Percentiles rank a stretch among this genome's conserved stretches.
phyloP scores from a whole-genome alignment of 202 grass and related monocot genomes.

The Setaria viridis region DNA sequence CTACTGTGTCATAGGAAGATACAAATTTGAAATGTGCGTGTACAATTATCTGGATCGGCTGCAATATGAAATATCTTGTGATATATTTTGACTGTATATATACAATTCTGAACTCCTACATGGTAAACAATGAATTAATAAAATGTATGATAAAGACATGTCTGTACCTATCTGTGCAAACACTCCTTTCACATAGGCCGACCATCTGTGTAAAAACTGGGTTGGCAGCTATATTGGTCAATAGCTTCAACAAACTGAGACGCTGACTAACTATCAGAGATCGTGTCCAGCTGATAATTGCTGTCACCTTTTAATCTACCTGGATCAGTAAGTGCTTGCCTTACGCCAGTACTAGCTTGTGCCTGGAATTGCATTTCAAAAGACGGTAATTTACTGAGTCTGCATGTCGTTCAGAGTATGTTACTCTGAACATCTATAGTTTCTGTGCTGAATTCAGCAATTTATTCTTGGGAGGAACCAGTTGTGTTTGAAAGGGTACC shows the following conservation, averaged over 20 bases:
- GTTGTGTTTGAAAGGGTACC: conserved; percentile 26
- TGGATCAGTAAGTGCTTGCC: conserved; percentile 3
- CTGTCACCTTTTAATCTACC: conserved; percentile 34
- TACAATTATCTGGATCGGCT: not conserved
- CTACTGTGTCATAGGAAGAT: not conserved
- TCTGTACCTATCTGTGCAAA: conserved; percentile 31
- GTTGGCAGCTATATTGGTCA: not conserved
- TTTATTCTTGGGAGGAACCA: not conserved
- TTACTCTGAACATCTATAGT: not conserved
- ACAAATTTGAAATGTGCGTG: not conserved
- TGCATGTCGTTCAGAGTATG: not conserved
- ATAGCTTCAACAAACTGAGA: not conserved
- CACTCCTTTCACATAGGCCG: conserved; percentile 24
- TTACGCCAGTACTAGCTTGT: conserved; percentile 26
- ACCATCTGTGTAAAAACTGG: conserved; percentile 23
- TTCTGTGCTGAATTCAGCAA: conserved; percentile 11
- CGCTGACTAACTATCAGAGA: not conserved
- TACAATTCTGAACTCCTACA: conserved; percentile 38
- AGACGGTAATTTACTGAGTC: not conserved
- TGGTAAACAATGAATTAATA: conserved; percentile 6
- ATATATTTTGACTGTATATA: conserved; percentile 18
- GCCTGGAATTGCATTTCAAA: conserved; percentile 45
- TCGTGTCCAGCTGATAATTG: not conserved
- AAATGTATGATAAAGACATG: not conserved
- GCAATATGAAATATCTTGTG: conserved; percentile 5